These are phyloP conservation scores for Eucalyptus sp. DNA, from an alignment of 345 rosid species.

Conservation along the genomic window DNA sequence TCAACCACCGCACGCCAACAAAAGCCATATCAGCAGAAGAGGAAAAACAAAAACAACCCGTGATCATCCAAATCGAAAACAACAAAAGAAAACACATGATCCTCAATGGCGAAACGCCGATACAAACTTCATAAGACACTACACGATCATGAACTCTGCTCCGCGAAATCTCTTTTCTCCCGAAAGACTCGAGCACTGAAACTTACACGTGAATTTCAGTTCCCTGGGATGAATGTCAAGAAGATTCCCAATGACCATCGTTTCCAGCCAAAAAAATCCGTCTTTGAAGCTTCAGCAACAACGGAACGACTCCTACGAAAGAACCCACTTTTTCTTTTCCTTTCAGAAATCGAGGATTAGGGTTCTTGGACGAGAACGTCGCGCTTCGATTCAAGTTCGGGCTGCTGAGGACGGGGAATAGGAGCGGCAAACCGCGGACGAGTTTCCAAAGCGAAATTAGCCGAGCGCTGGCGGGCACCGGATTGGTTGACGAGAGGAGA, in stretches of 20 bases:
- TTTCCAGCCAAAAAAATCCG: not conserved
- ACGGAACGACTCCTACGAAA: not conserved
- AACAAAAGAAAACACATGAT: not conserved
- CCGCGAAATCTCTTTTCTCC: not conserved
- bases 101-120: not conserved
- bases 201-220: conserved; percentile 80
- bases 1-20: not conserved
- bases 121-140: not conserved
- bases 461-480: not conserved
- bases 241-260: conserved; percentile 53
- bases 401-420: not conserved
- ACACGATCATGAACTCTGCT: not conserved
- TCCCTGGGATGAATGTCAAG: conserved; percentile 62
- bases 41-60: not conserved
- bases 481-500: not conserved
- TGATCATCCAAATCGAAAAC: not conserved
- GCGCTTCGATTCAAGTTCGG: not conserved
- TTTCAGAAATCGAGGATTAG: not conserved
- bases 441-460: not conserved
- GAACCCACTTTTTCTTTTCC: not conserved
- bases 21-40: not conserved
- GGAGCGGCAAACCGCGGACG: not conserved
- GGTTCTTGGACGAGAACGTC: not conserved
- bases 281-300: not conserved
- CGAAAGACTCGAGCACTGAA: not conserved